Conservation (phyloP, 2,329 filamentous ascomycete species). For the Trichoderma sp. region DNA sequence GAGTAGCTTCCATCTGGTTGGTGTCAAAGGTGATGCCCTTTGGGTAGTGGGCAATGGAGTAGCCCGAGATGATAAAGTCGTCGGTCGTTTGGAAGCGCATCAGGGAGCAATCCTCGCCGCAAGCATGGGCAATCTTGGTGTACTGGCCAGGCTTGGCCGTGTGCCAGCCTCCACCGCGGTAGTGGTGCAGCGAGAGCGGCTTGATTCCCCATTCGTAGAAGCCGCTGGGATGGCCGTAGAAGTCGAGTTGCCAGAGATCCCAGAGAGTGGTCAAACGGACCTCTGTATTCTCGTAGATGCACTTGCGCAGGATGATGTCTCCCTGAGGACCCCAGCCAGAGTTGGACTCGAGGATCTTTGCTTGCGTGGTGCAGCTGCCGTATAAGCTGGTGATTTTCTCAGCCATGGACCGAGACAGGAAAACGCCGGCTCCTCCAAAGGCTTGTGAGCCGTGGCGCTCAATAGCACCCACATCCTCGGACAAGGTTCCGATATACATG, state of each 20-base stretch:
- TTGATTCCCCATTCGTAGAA: slow-evolving; percentile 66
- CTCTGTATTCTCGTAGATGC: slow-evolving; percentile 65
- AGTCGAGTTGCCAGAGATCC: slow-evolving; percentile 64
- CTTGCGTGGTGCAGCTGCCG: slow-evolving; percentile 50
- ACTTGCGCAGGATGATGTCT: slow-evolving; percentile 65
- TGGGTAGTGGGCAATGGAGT: slow-evolving; percentile 62
- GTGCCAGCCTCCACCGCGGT: slow-evolving; percentile 64
- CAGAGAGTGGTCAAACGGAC: slow-evolving; percentile 60
- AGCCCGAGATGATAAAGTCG: slow-evolving; percentile 61
- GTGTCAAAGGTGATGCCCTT: slow-evolving; percentile 54
- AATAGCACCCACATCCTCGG: slow-evolving; percentile 64
- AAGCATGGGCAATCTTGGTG: slow-evolving; percentile 61
- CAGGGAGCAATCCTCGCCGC: slow-evolving; percentile 63
- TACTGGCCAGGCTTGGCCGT: slow-evolving; percentile 58
- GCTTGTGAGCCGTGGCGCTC: slow-evolving; percentile 65
- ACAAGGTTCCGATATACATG: slow-evolving; percentile 64
- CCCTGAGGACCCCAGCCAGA: slow-evolving; percentile 64
- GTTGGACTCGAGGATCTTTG: slow-evolving; percentile 59
- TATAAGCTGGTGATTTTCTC: slow-evolving; percentile 51
- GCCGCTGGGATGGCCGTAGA: slow-evolving; percentile 63
- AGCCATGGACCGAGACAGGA: slow-evolving; percentile 58
- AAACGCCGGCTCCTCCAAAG: slow-evolving; percentile 66
- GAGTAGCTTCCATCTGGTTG: slow-evolving; percentile 57
- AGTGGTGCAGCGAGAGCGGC: slow-evolving; percentile 66
- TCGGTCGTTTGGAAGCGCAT: slow-evolving; percentile 60